Conservation (phyloP, 2,329 filamentous ascomycete species). For the Epichloe hybrida region DNA sequence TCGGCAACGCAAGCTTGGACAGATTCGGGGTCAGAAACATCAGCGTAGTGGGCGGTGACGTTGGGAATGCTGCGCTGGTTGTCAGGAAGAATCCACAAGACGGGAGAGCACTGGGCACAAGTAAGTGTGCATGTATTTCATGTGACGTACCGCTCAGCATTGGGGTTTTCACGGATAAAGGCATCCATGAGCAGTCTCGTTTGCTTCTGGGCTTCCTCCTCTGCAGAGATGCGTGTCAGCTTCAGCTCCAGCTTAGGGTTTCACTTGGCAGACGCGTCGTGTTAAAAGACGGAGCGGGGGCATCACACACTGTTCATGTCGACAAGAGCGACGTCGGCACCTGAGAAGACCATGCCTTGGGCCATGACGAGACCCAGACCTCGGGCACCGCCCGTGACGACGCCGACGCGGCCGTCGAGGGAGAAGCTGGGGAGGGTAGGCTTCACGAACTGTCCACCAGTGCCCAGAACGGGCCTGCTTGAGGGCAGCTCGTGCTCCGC, state of each 20-base stretch:
- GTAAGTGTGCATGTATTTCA: too few species aligned
- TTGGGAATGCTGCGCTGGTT: conserved; percentile 43
- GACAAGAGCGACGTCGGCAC: conserved; percentile 80
- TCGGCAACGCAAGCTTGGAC: conserved; percentile 62
- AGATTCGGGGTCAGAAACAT: conserved; percentile 69
- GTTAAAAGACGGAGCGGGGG: neutral
- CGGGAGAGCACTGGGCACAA: too few species aligned
- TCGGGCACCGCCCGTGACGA: conserved; percentile 83
- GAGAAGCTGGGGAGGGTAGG: conserved; percentile 78
- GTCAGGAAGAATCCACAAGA: neutral
- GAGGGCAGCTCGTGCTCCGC: conserved; percentile 59
- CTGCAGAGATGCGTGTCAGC: conserved; percentile 27
- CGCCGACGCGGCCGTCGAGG: conserved; percentile 65
- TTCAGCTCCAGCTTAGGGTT: neutral
- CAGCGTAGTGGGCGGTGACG: conserved; percentile 80
- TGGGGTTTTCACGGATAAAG: conserved; percentile 70
- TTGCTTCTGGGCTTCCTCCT: conserved; percentile 71
- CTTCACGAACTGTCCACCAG: conserved; percentile 70
- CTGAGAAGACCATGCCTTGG: conserved; percentile 78
- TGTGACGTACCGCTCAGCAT: conserved; percentile 44
- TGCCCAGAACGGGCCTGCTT: conserved; percentile 56
- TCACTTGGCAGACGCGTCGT: neutral
- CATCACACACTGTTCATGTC: conserved; percentile 64
- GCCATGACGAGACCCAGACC: conserved; percentile 87
- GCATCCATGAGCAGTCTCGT: conserved; percentile 59